Base-by-base conservation (phyloP, 2,329 filamentous ascomycete species). In the Beauveria varroae region DNA sequence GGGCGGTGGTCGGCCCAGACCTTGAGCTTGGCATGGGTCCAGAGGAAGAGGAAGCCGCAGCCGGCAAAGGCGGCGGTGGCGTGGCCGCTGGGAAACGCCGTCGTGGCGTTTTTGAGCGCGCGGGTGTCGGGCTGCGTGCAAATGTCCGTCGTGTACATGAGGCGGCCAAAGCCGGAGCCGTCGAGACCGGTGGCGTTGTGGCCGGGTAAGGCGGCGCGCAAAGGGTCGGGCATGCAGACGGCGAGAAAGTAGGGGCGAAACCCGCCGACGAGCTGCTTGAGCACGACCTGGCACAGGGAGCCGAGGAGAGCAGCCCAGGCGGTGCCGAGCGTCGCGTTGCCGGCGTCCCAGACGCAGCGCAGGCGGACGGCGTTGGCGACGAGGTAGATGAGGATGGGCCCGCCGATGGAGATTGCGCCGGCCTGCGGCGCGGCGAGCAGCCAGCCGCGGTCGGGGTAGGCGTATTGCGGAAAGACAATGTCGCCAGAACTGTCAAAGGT, bases 21-120 rank as follows among this genome's bases (percentile, higher is more conserved):
- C 74, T 90, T 90, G 44, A 90, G 75, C 74, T 90, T 90, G 40
- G 85, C 87, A 67, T 90, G 89, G 28, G 89, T 76, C 75, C 88
- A 90, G 12, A 90, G 75, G 65, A 80, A 86, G 8, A 90, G 73
- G 68, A 84, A 90, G 8, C 85, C 78, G 64, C 84, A 85, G 2
- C 83, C 84, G 0, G 86, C 84, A 62, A 86, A 88, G 0, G 85
- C 84, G 1, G 83, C 84, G 0, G 85, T 86, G 1, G 85, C 81
- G 70, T 90, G 87, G 0, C 87, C 87, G 6, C 84, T 88, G 0
- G 87, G 87, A 66, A 90, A 88, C 1, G 82, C 84, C 43, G 86
- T 84, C 40, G 89, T 77, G 5, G 80, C 78, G 64, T 87, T 81
- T 67, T 87, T 80, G 67, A 89, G 81, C 62, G 79, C 73, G 3